A percentile compares a stretch with the other conserved stretches of the same genome.
Conservation (phyloP, 1,284 basidiomycete genomes). For the Tilletia walkeri region DNA sequence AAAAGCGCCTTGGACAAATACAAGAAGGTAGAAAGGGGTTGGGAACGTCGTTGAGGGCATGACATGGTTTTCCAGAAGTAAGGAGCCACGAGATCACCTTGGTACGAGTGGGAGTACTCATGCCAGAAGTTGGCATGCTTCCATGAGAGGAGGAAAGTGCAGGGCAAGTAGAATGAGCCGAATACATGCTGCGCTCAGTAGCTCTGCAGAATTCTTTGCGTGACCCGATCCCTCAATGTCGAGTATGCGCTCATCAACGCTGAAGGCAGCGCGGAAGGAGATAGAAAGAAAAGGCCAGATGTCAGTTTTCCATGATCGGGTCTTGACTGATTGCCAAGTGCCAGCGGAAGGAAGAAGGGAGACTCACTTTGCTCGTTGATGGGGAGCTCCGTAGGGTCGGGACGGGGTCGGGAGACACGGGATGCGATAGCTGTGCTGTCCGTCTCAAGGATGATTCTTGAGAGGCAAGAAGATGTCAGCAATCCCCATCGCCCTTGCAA, state of each 20-base stretch:
- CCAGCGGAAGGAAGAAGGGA: too few relatives aligned
- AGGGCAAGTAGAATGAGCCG: background rate
- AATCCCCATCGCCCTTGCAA: background rate
- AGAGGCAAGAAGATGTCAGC: background rate
- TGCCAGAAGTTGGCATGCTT: too few relatives aligned
- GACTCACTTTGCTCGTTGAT: constrained; percentile 83
- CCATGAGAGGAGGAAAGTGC: too few relatives aligned
- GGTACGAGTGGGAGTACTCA: too few relatives aligned
- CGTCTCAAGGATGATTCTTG: constrained; percentile 92
- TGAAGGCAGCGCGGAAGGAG: constrained; percentile 20
- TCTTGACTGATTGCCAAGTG: background rate
- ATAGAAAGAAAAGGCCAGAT: constrained; percentile 22
- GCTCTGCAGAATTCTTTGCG: constrained; percentile 51
- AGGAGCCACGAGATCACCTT: too few relatives aligned
- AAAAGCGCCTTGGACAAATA: too few relatives aligned
- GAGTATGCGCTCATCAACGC: constrained; percentile 56
- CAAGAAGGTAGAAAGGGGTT: too few relatives aligned
- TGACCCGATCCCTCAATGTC: constrained; percentile 48
- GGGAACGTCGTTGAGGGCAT: too few relatives aligned
- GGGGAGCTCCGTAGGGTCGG: constrained; percentile 91
- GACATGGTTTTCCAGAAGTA: too few relatives aligned
- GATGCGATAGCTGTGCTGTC: constrained; percentile 92
- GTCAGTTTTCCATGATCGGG: constrained; percentile 29
- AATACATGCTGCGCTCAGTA: constrained; percentile 1
- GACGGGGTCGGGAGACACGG: constrained; percentile 84